Base-by-base conservation (phyloP, 2,329 filamentous ascomycete species). In the Xenoacremonium recifei region DNA sequence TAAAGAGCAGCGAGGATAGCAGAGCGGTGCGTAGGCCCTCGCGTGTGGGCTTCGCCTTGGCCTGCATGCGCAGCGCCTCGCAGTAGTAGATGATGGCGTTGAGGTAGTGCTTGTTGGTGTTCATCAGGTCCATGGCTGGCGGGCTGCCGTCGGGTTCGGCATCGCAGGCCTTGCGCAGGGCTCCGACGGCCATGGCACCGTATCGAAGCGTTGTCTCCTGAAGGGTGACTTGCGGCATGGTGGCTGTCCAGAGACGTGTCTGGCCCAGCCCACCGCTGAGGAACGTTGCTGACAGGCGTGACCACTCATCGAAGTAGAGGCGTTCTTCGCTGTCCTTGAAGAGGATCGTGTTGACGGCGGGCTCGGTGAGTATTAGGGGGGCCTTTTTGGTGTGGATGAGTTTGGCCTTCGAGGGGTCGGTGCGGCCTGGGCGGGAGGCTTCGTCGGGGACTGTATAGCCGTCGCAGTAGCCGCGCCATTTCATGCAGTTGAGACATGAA, bases 11-110 rank as follows among this genome's bases (percentile, higher is more conserved):
- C 0, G 67, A 70, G 2, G 67, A 60, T 6, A 70, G 43, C 39
- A 70, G 48, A 0, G 67, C 67, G 2, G 67, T 69, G 10, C 66
- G 57, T 5, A 70, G 45, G 3, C 63, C 62, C n/a, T 65, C 63
- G 5, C 55, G 60, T 2, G 58, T 63, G 2, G 67, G 64, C 23
- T 50, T 58, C 2, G 66, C 66, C 27, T 62, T 60, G 7, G 65
- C 57, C 27, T 70, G 67, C 7, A 68, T 48, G 3, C 66, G 65
- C n/a, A 70, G 50, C 6, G 67, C 67, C 38, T 68, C 60, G 44
- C 67, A 70, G 25, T 70, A 70, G 42, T 67, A 67, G 12, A 61
- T 54, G 21, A 70, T 58, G 21, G 66, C 66, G 36, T 69, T 68
- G 30, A 69, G 53, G 27, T 69, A 68, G 40, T 70, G 67, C 23